These are phyloP conservation scores for Pestalotiopsis fici DNA, from an alignment of 2,329 filamentous ascomycete genomes.

Conservation along the genomic window DNA sequence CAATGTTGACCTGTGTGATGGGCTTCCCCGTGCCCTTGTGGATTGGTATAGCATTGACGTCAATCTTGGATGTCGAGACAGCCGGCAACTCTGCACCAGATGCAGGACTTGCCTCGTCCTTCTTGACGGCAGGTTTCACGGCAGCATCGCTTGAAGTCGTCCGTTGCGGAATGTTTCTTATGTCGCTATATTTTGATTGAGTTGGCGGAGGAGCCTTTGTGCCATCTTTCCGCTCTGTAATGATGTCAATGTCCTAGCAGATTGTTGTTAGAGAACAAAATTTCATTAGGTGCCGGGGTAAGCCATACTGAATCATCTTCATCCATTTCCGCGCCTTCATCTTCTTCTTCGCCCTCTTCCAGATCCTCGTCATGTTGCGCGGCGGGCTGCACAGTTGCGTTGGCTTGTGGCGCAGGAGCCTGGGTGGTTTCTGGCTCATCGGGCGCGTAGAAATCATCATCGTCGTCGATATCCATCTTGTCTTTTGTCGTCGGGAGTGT, in stretches of 20 bases:
- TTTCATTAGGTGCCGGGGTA: neutral
- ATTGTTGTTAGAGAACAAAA: neutral
- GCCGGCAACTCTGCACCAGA: constrained; percentile 46
- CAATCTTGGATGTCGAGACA: constrained; percentile 78
- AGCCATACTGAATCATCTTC: constrained; percentile 55
- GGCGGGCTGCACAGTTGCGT: constrained; percentile 28
- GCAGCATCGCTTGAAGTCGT: constrained; percentile 53
- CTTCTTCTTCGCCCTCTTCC: constrained; percentile 66
- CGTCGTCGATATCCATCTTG: constrained; percentile 67
- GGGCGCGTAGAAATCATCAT: constrained; percentile 67
- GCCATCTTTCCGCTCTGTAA: constrained; percentile 67
- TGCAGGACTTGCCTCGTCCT: constrained; percentile 38
- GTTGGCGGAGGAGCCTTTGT: constrained; percentile 59
- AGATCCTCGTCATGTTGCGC: constrained; percentile 52
- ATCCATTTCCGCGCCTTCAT: constrained; percentile 61
- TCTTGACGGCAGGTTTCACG: constrained; percentile 47
- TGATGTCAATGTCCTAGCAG: constrained; percentile 66
- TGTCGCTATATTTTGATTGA: constrained; percentile 64
- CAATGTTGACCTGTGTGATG: constrained; percentile 74
- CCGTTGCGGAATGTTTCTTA: constrained; percentile 64
- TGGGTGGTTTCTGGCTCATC: constrained; percentile 47
- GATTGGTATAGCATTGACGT: constrained; percentile 79
- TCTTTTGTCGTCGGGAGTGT: neutral
- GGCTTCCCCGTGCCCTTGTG: constrained; percentile 82
- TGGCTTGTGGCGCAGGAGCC: constrained; percentile 21